Percentiles rank a stretch among this genome's conserved stretches.
Conservation (phyloP, 805 yeast species). For the Wickerhamiella domercqiae region DNA sequence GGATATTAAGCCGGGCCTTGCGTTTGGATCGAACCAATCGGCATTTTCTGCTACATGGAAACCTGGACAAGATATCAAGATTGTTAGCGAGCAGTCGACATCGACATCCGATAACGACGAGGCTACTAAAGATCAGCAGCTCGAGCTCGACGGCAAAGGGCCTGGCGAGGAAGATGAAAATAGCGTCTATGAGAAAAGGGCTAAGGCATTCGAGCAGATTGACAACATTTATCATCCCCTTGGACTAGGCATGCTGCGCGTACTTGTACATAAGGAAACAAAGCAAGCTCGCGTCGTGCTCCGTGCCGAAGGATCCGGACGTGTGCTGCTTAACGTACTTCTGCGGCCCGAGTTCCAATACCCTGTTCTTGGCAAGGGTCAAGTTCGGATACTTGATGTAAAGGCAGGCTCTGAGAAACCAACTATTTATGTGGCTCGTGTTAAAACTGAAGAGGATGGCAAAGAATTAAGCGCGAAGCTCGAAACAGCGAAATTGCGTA, state of each 20-base stretch:
- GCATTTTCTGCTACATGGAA: conserved; percentile 15
- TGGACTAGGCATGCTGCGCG: conserved; percentile 74
- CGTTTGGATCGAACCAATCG: conserved; percentile 11
- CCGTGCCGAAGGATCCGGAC: conserved; percentile 78
- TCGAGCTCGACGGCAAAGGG: conserved; percentile 37
- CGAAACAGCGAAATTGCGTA: conserved; percentile 17
- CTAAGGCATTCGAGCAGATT: conserved; percentile 53
- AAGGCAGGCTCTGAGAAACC: conserved; percentile 36
- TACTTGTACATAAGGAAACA: conserved; percentile 46
- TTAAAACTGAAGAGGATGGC: conserved; percentile 64
- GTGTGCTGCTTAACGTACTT: conserved; percentile 58
- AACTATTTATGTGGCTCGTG: conserved; percentile 55
- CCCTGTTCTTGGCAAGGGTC: conserved; percentile 43
- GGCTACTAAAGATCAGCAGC: conserved; percentile 27
- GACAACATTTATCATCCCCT: conserved; percentile 27
- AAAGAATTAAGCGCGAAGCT: conserved; percentile 31
- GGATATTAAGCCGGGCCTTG: background rate
- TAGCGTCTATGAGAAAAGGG: conserved; percentile 43
- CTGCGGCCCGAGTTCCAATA: conserved; percentile 46
- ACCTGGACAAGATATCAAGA: conserved; percentile 12
- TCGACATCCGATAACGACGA: conserved; percentile 28
- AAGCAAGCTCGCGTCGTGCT: conserved; percentile 55
- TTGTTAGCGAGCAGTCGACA: conserved; percentile 11
- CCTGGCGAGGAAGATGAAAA: conserved; percentile 85
- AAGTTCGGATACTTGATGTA: conserved; percentile 53